Conservation (phyloP, 352 stramenopile genomes). For the Pythium grandisporangium region DNA sequence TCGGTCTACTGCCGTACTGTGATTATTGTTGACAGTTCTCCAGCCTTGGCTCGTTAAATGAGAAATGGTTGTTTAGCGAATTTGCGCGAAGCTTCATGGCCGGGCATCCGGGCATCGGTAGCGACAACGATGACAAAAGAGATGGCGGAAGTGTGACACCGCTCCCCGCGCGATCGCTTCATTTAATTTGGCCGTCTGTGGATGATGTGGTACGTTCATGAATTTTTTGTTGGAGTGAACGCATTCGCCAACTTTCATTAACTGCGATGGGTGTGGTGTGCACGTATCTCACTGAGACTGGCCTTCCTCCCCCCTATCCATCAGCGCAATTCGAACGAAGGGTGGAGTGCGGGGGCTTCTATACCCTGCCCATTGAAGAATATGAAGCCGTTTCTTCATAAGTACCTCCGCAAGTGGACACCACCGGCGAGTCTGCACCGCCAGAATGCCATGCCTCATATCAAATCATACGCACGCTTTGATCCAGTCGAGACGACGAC, state of each 20-base stretch:
- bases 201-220: conserved; percentile 53
- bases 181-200: conserved; percentile 78
- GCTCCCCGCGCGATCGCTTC: conserved; percentile 44
- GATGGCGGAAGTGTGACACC: conserved; percentile 1
- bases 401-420: conserved; percentile 73
- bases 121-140: too few relatives aligned
- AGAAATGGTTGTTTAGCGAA: conserved; percentile 78
- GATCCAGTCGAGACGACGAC: conserved; percentile 12
- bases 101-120: conserved; percentile 21
- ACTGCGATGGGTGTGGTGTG: too few relatives aligned
- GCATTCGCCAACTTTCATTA: too few relatives aligned
- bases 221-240: too few relatives aligned
- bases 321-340: conserved; percentile 75
- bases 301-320: too few relatives aligned
- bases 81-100: conserved; percentile 55
- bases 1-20: background rate
- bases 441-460: conserved; percentile 76
- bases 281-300: too few relatives aligned
- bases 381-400: conserved; percentile 83
- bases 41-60: conserved; percentile 68
- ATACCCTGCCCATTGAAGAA: conserved; percentile 78
- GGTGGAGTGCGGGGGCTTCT: conserved; percentile 61
- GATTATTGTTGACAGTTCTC: conserved; percentile 41
- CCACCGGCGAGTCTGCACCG: conserved; percentile 42
- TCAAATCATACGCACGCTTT: conserved; percentile 73